phyloP scores from a whole-genome alignment of 2,329 filamentous ascomycete genomes.

The Beauveria caledonica region DNA sequence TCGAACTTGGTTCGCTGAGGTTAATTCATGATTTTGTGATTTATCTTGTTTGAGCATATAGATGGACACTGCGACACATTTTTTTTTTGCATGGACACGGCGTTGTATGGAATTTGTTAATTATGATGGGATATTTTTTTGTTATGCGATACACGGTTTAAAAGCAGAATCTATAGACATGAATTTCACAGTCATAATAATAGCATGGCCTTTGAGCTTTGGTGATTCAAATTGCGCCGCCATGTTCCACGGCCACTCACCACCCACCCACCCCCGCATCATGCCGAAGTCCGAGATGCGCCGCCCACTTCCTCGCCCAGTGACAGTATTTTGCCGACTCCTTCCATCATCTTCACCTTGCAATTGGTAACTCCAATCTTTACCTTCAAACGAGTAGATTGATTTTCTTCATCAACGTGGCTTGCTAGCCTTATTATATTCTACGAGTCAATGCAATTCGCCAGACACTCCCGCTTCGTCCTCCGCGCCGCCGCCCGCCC shows the following conservation, averaged over 20 bases:
- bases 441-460: not conserved
- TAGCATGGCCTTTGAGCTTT: not conserved
- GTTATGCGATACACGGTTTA: not conserved
- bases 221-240: not conserved
- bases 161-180: not conserved
- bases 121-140: not conserved
- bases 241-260: not conserved
- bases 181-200: not conserved
- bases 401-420: no score
- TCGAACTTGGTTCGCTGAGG: slow-evolving; percentile 89
- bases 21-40: slow-evolving; percentile 33
- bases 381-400: not conserved
- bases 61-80: not conserved
- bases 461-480: not conserved
- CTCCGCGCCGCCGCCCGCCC: not conserved
- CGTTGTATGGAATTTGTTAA: not conserved
- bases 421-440: no score
- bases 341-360: not conserved
- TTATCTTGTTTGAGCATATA: not conserved
- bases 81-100: slow-evolving; percentile 6
- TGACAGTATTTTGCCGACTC: not conserved
- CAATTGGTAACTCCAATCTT: no score
- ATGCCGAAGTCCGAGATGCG: slow-evolving; percentile 1
- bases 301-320: not conserved
- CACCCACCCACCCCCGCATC: not conserved